Conservation (phyloP, 116 monocot species). For the Dioscorea cayenensis region DNA sequence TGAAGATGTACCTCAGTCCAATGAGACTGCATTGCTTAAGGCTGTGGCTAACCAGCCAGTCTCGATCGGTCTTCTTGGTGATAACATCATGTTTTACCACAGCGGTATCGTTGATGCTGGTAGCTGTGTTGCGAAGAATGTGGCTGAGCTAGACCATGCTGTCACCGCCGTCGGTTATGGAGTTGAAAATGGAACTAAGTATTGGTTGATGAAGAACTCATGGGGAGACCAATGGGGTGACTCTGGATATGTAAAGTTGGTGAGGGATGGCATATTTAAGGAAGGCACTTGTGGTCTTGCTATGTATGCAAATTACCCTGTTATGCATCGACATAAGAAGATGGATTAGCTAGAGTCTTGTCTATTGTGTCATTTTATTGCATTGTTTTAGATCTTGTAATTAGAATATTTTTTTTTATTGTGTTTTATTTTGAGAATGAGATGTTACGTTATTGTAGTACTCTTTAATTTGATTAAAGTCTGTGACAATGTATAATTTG, state of each 20-base stretch:
- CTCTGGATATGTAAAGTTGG: too few relatives aligned
- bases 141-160: not conserved
- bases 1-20: constrained; percentile 9
- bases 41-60: constrained; percentile 26
- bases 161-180: not conserved
- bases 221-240: too few relatives aligned
- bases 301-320: not conserved
- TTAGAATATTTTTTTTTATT: too few relatives aligned
- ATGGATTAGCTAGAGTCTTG: too few relatives aligned
- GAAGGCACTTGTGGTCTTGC: not conserved
- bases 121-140: not conserved
- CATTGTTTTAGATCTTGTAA: too few relatives aligned
- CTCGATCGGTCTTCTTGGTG: constrained; percentile 11
- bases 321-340: too few relatives aligned
- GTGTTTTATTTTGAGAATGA: too few relatives aligned
- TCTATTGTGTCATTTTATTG: too few relatives aligned
- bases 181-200: not conserved
- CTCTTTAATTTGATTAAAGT: too few relatives aligned
- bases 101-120: not conserved
- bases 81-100: not conserved
- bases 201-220: too few relatives aligned
- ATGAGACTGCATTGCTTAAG: constrained; percentile 7
- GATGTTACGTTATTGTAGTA: too few relatives aligned
- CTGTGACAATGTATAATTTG: too few relatives aligned
- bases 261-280: not conserved